Percentiles rank a stretch among this genome's conserved stretches.
These are phyloP conservation scores for Mentha longifolia DNA, from an alignment of 257 asterid genomes.

Conservation along the genomic window DNA sequence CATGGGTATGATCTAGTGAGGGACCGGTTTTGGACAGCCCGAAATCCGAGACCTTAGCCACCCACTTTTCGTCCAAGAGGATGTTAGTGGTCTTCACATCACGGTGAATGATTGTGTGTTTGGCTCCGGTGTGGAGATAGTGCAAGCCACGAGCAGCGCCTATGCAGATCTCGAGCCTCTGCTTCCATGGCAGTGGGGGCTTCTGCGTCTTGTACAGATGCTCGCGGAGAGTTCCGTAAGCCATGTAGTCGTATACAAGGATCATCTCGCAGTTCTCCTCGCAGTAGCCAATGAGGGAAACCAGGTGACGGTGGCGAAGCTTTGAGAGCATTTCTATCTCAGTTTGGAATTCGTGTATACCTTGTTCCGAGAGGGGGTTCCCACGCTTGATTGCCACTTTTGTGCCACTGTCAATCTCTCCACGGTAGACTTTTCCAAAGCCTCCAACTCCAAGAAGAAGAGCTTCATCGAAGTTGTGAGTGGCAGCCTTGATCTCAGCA, in stretches of 20 bases:
- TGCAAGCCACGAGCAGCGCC: conserved; percentile 93
- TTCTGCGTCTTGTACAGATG: conserved; percentile 88
- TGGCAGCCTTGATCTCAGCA: conserved; percentile 83
- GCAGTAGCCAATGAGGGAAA: conserved; percentile 83
- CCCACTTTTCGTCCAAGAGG: conserved; percentile 89
- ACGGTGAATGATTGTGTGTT: conserved; percentile 86
- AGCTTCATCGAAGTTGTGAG: conserved; percentile 78
- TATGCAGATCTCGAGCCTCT: conserved; percentile 87
- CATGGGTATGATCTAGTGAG: conserved; percentile 82
- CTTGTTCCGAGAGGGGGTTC: conserved; percentile 87
- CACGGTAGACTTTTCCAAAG: conserved; percentile 80
- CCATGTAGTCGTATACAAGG: conserved; percentile 90
- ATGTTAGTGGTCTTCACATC: conserved; percentile 95
- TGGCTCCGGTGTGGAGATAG: conserved; percentile 90
- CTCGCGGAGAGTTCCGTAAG: conserved; percentile 83
- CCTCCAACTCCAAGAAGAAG: conserved; percentile 90
- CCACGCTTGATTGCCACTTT: conserved; percentile 95
- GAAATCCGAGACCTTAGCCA: conserved; percentile 89
- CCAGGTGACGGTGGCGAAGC: conserved; percentile 91
- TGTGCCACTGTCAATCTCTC: conserved; percentile 86
- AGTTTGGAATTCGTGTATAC: conserved; percentile 88
- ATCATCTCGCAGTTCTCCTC: conserved; percentile 94
- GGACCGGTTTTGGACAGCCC: conserved; percentile 93
- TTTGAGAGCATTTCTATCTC: conserved; percentile 95
- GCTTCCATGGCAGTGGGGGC: conserved; percentile 90